Evolutionary conservation across 2,329 filamentous ascomycete genomes (phyloP), one percentile per base, ranked within the genome.

Genomic region (Scolecobasidium constrictum): DNA sequence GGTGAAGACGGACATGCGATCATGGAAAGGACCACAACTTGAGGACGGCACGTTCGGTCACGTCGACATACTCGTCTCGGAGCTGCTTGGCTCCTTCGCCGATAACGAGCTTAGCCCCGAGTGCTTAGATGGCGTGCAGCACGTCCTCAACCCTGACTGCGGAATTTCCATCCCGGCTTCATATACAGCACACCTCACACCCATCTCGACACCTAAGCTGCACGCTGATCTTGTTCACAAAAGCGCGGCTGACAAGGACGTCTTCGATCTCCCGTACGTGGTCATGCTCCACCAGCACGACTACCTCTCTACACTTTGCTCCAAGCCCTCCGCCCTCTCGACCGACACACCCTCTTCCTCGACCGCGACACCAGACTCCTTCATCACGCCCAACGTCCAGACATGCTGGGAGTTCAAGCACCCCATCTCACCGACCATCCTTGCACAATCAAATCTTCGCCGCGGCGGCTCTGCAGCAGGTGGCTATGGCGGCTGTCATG

Each of bases 101-200:
- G 92, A 98, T 63, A 98, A 98, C 56, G 92, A 98, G 63, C 76
- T 98, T 7, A 94, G 86, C 0, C 92, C 92, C 0, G 92, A 98
- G 65, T 98, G 92, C 55, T 72, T 98, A 9, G 92, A 98, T 58
- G 92, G 92, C 35, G 88, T 96, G 39, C 90, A 95, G 57, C 82
- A 90, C 54, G 83, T 96, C 35, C 67, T 98, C n/a, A 74, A 79
- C 46, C 73, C 82, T 0, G 71, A 73, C 1, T 77, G 90, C 53
- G 93, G 92, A 26, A 90, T 98, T 52, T 95, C 86, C 1, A 96
- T 98, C 49, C 92, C 92, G 1, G 75, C 80, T 49, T 92, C 84
- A 21, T 98, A 98, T 66, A 94, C 87, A 1, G 90, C 92, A 3
- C 87, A 95, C 59, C 67, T 95, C 47, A 88, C 84, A n/a, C 92